These are phyloP conservation scores for Moesziomyces sp. DNA, from an alignment of 1,284 basidiomycete genomes.

Conservation along the genomic window DNA sequence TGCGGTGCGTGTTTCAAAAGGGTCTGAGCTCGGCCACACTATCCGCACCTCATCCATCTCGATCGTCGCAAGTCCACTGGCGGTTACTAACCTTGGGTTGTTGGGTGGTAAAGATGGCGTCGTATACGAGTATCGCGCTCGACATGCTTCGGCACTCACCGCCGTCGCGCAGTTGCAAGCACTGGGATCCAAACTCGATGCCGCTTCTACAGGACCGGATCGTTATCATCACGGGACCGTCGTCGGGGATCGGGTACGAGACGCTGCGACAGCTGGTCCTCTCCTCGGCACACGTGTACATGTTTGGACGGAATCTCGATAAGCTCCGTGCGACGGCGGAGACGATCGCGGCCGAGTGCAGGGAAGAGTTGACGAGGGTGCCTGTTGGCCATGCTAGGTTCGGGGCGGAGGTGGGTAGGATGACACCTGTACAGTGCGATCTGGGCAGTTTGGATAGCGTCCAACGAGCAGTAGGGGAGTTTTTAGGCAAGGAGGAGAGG, in stretches of 20 bases:
- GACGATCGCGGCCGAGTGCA: slow-evolving; percentile 15
- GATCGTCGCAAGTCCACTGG: no score
- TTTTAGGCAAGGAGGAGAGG: slow-evolving; percentile 21
- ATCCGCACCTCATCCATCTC: no score
- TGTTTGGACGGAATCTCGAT: slow-evolving; percentile 26
- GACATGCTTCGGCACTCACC: slow-evolving; percentile 17
- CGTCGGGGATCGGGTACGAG: slow-evolving; percentile 57
- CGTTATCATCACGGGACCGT: slow-evolving; percentile 60
- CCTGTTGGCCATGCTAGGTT: not conserved
- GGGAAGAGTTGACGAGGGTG: not conserved
- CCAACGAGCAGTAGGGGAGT: slow-evolving; percentile 27
- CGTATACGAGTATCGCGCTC: slow-evolving; percentile 19
- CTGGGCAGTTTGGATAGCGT: slow-evolving; percentile 40
- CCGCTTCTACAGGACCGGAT: slow-evolving; percentile 35
- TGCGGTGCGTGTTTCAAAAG: no score
- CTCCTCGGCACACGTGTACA: slow-evolving; percentile 56
- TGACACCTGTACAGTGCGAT: slow-evolving; percentile 47
- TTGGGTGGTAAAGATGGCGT: slow-evolving; percentile 19
- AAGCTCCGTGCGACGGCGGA: slow-evolving; percentile 11
- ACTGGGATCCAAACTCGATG: slow-evolving; percentile 33
- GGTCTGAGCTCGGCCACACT: no score
- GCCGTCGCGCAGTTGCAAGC: slow-evolving; percentile 1
- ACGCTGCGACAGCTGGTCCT: slow-evolving; percentile 48
- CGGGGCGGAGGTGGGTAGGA: slow-evolving; percentile 15
- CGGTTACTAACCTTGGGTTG: no score